These are phyloP conservation scores for Microsporum canis DNA, from an alignment of 2,329 filamentous ascomycete species.

Conservation along the genomic window DNA sequence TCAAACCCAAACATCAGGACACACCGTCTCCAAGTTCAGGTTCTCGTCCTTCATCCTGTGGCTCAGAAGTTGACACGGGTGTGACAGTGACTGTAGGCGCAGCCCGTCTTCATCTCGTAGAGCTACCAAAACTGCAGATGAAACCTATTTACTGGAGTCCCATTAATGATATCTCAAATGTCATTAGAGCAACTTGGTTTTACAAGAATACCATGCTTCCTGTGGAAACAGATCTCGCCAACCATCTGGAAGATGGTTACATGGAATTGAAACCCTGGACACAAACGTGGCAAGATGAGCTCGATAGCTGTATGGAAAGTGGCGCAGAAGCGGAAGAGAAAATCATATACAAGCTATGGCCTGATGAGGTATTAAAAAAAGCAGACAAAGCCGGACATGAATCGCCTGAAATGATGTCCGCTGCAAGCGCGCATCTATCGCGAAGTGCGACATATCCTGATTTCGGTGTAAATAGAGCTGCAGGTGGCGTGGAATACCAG, in stretches of 20 bases:
- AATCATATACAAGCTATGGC: conserved; percentile 73
- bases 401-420: not conserved
- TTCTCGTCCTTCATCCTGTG: not conserved
- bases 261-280: conserved; percentile 77
- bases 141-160: conserved; percentile 97
- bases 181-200: conserved; percentile 88
- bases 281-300: conserved; percentile 82
- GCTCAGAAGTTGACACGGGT: conserved; percentile 21
- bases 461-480: conserved; percentile 32
- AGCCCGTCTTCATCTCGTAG: conserved; percentile 80
- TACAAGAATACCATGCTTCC: conserved; percentile 92
- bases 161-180: conserved; percentile 72
- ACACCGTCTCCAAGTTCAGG: not conserved
- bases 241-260: conserved; percentile 86
- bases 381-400: not conserved
- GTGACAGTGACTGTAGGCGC: conserved; percentile 71
- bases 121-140: conserved; percentile 69
- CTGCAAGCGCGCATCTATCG: not conserved
- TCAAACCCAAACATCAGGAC: conserved; percentile 9
- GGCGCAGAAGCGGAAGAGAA: conserved; percentile 86
- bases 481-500: conserved; percentile 30
- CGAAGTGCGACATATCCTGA: not conserved
- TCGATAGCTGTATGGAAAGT: conserved; percentile 80
- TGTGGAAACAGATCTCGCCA: conserved; percentile 72
- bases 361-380: conserved; percentile 36